Evolutionary conservation across 75 land plant genomes (phyloP).

Genomic region (Gnetum montanum): DNA sequence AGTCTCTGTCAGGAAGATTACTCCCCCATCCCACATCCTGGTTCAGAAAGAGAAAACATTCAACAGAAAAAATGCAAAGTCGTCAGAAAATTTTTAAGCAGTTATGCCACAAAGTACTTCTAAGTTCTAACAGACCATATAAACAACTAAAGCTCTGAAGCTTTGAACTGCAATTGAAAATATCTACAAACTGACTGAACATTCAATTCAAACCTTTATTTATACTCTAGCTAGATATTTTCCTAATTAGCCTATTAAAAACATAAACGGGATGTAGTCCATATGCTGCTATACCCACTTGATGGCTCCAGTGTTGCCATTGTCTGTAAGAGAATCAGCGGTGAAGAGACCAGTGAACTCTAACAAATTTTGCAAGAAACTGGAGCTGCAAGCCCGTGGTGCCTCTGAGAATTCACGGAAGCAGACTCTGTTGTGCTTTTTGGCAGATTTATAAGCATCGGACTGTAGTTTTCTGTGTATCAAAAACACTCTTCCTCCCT

Average conservation of each 20-base stretch:
- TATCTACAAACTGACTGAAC: too few species aligned
- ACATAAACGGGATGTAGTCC: too few species aligned
- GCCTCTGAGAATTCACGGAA: conserved; percentile 70
- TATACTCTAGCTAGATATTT: too few species aligned
- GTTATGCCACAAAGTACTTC: too few species aligned
- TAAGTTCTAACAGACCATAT: too few species aligned
- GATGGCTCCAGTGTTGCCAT: conserved; percentile 74
- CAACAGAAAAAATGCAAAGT: not conserved
- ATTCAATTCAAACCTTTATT: too few species aligned
- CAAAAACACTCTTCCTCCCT: too few species aligned
- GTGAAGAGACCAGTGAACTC: conserved; percentile 59
- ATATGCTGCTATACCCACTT: too few species aligned
- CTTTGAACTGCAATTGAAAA: too few species aligned
- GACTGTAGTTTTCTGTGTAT: conserved; percentile 66
- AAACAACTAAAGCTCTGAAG: too few species aligned
- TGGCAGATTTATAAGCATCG: conserved; percentile 70
- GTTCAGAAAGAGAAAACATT: too few species aligned
- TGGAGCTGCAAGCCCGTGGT: conserved; percentile 37
- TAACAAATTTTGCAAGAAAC: conserved; percentile 31
- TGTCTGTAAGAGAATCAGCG: conserved; percentile 75
- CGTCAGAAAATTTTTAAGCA: not conserved
- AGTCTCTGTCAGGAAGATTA: conserved; percentile 72
- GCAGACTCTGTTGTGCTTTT: conserved; percentile 30
- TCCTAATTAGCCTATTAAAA: too few species aligned
- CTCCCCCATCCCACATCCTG: conserved; percentile 68